These are phyloP conservation scores for Pachysandra terminalis DNA, from an alignment of 164 flowering plant species.

Conservation along the genomic window DNA sequence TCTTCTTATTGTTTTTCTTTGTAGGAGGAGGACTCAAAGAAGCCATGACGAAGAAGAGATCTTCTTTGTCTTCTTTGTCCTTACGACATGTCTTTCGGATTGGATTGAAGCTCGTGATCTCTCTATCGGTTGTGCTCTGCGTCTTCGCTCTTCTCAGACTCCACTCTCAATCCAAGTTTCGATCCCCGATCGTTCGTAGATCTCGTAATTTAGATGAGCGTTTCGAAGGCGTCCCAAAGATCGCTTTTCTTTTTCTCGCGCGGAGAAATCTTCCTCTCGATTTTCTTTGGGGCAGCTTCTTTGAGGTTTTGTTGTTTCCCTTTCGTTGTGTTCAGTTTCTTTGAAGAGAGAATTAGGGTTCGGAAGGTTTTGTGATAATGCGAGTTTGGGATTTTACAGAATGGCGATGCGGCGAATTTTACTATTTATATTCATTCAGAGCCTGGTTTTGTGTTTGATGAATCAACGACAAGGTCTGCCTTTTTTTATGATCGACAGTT, in stretches of 20 bases:
- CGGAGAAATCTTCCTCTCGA: slow-evolving; percentile 78
- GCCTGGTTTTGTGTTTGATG: slow-evolving; percentile 84
- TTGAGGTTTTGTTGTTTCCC: slow-evolving; percentile 45
- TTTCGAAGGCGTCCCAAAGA: slow-evolving; percentile 51
- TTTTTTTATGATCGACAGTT: slow-evolving; percentile 69
- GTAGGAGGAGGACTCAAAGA: neutral
- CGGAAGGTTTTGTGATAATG: slow-evolving; percentile 1
- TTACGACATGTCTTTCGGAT: slow-evolving; percentile 33
- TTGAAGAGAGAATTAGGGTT: neutral
- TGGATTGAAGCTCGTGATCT: slow-evolving; percentile 46
- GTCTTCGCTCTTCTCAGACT: slow-evolving; percentile 38
- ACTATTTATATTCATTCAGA: slow-evolving; percentile 78
- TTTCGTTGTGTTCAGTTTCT: neutral
- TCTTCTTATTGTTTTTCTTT: neutral
- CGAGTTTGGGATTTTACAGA: slow-evolving; percentile 19
- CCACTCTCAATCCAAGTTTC: slow-evolving; percentile 23
- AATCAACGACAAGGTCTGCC: slow-evolving; percentile 59
- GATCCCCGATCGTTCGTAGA: slow-evolving; percentile 14
- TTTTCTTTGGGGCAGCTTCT: slow-evolving; percentile 88
- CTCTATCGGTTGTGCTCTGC: slow-evolving; percentile 37
- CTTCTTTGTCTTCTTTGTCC: slow-evolving; percentile 17
- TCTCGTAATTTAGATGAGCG: slow-evolving; percentile 12
- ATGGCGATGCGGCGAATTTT: slow-evolving; percentile 45
- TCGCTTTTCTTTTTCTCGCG: slow-evolving; percentile 81
- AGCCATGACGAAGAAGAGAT: slow-evolving; percentile 45